Evolutionary conservation across 257 asterid genomes (phyloP), one percentile per base, ranked within the genome.

Genomic region (Salvia splendens): DNA sequence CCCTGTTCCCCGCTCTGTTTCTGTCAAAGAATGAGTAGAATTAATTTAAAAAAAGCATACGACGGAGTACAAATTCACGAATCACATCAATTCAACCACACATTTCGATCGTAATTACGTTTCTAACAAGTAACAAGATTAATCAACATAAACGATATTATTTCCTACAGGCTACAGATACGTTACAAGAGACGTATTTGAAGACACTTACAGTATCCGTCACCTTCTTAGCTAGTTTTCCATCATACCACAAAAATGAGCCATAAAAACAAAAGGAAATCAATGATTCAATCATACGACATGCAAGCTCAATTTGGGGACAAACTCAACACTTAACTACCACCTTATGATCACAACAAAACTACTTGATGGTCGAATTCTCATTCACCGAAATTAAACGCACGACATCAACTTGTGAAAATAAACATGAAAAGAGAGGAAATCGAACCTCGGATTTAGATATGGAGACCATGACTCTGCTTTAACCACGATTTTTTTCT

Each of bases 1-100:
- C 69, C 85, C 72, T 69, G 81, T 68, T 77, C 83, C 54, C 73
- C 95, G 64, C 63, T 60, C 14, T 47, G 55, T 49, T 67, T 78
- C 89, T 83, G 88, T 46, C 56, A 56, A 16, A 35, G 15, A 61
- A 69, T 63, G 64, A 71, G 61, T 50, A 46, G 30, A 20, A 45
- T 12, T 41, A 58, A 72, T 40, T 8, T 46, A 51, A 48, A 8
- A 60, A 48, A 28, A n/a, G n/a, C n/a, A 30, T 50, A 50, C 11
- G 64, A 16, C 14, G 53, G 51, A 12, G 36, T 51, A 52, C 41
- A 36, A 55, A 20, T 46, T 24, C 66, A 41, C 57, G 42, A 64
- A 55, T 64, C 33, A 58, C 45, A 49, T 24, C 35, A 20, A 57
- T 36, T 53, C 64, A 47, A 45, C 55, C 47, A 7, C 43, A 7